A percentile compares a stretch with the other conserved stretches of the same genome.
phyloP scores from a whole-genome alignment of 257 asterid species.

The Solanum appendiculatum region DNA sequence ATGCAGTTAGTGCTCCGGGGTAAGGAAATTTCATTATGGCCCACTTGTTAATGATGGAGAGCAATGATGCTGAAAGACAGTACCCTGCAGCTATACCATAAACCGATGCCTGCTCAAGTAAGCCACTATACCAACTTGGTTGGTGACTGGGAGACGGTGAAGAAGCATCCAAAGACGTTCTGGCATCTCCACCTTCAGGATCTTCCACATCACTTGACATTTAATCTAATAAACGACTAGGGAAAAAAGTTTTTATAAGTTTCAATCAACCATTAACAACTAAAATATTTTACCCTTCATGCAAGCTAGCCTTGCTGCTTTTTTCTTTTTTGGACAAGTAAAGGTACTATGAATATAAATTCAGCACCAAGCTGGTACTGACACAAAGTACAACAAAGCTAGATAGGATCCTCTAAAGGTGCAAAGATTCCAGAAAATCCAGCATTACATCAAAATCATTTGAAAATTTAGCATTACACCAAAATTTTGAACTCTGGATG shows the following conservation, averaged over 20 bases:
- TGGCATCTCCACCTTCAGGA: constrained; percentile 31
- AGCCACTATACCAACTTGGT: constrained; percentile 35
- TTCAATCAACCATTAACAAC: not conserved
- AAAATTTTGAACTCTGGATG: not conserved
- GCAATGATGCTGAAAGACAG: constrained; percentile 77
- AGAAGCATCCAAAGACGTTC: constrained; percentile 9
- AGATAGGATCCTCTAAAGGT: not conserved
- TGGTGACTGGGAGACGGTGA: constrained; percentile 15
- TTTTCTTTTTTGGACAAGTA: not conserved
- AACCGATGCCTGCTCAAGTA: constrained; percentile 59
- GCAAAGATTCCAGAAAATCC: not conserved
- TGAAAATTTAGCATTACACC: not conserved
- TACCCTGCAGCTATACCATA: constrained; percentile 91
- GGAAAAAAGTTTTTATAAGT: not conserved
- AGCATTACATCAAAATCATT: not conserved
- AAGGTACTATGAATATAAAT: not conserved
- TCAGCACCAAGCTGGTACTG: not conserved
- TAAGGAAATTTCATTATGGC: constrained; percentile 94
- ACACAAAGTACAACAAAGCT: not conserved
- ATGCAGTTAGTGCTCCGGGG: constrained; percentile 87
- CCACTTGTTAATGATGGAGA: constrained; percentile 89
- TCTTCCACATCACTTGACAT: constrained; percentile 77
- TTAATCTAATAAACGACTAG: constrained; percentile 16
- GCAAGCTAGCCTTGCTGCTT: not conserved
- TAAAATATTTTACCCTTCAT: not conserved